A percentile compares a stretch with the other conserved stretches of the same genome.
phyloP scores from a whole-genome alignment of 805 yeast species.

The Suhomyces pyralidae region DNA sequence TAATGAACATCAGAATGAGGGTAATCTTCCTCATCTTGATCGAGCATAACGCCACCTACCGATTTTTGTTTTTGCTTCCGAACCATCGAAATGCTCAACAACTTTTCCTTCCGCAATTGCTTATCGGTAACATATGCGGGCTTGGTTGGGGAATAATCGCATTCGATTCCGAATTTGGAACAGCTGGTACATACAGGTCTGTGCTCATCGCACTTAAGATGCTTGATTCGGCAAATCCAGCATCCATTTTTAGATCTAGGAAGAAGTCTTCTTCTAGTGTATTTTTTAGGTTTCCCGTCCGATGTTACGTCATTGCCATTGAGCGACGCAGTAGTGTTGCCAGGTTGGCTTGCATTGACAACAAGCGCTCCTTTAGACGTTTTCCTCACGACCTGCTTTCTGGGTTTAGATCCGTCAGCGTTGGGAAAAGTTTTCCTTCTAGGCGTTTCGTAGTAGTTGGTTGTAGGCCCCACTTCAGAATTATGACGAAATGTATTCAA shows the following conservation, averaged over 20 bases:
- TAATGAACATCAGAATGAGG: not conserved
- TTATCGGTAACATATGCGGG: conserved; percentile 40
- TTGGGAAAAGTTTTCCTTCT: conserved; percentile 16
- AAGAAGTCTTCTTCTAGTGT: conserved; percentile 37
- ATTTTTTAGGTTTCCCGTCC: conserved; percentile 25
- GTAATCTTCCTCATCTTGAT: not conserved
- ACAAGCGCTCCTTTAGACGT: conserved; percentile 3
- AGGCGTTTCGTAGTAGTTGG: conserved; percentile 13
- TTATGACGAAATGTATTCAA: conserved; percentile 25
- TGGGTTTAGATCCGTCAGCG: conserved; percentile 7
- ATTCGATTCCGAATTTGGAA: conserved; percentile 36
- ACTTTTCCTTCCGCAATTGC: conserved; percentile 31
- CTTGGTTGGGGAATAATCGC: conserved; percentile 39
- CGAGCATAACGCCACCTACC: not conserved
- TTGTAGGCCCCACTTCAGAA: conserved; percentile 17
- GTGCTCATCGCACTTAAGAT: conserved; percentile 42
- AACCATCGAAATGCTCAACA: conserved; percentile 27
- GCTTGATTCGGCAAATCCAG: conserved; percentile 47
- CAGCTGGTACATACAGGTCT: conserved; percentile 39
- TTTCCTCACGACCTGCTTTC: conserved; percentile 5
- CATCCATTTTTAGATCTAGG: conserved; percentile 44
- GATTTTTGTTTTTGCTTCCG: conserved; percentile 19
- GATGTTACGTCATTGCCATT: conserved; percentile 2
- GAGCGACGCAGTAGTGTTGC: not conserved
- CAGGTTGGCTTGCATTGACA: not conserved